A percentile compares a stretch with the other conserved stretches of the same genome.
These are phyloP conservation scores for Kwoniella shandongensis DNA, from an alignment of 768 basidiomycete species.

Conservation along the genomic window DNA sequence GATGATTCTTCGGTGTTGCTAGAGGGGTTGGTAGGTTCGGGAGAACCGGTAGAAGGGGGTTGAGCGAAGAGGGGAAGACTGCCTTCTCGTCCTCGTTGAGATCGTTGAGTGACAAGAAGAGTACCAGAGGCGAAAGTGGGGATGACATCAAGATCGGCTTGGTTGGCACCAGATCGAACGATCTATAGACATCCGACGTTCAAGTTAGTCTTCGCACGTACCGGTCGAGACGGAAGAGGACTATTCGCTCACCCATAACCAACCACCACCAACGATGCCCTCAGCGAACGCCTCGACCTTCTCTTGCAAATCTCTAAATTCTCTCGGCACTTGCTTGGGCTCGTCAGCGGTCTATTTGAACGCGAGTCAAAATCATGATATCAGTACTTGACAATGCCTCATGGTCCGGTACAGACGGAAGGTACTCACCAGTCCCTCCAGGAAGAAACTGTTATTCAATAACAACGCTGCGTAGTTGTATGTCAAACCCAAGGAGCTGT, in stretches of 20 bases:
- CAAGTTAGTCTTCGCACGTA: too few relatives aligned
- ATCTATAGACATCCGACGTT: too few relatives aligned
- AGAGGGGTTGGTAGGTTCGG: conserved; percentile 5
- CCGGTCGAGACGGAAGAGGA: too few relatives aligned
- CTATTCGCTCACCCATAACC: conserved; percentile 49
- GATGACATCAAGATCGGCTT: conserved; percentile 67
- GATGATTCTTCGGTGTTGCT: conserved; percentile 2
- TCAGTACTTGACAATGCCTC: not conserved
- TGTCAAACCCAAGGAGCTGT: conserved; percentile 64
- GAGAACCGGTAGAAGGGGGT: conserved; percentile 18
- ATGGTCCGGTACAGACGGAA: not conserved
- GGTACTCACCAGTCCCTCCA: conserved; percentile 73
- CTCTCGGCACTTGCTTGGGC: conserved; percentile 22
- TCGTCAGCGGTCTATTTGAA: conserved; percentile 32
- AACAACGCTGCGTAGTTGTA: conserved; percentile 92
- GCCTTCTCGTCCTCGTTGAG: conserved; percentile 47
- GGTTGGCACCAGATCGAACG: conserved; percentile 63
- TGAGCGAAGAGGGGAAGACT: conserved; percentile 16
- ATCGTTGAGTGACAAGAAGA: conserved; percentile 63
- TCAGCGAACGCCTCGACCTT: conserved; percentile 48
- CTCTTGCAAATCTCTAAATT: conserved; percentile 32
- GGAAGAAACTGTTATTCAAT: conserved; percentile 93
- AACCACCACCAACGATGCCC: conserved; percentile 49
- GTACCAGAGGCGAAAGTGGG: conserved; percentile 90
- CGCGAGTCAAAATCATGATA: too few relatives aligned